Evolutionary conservation across 2,329 filamentous ascomycete species (phyloP).

Genomic region (Fusarium mundagurra): DNA sequence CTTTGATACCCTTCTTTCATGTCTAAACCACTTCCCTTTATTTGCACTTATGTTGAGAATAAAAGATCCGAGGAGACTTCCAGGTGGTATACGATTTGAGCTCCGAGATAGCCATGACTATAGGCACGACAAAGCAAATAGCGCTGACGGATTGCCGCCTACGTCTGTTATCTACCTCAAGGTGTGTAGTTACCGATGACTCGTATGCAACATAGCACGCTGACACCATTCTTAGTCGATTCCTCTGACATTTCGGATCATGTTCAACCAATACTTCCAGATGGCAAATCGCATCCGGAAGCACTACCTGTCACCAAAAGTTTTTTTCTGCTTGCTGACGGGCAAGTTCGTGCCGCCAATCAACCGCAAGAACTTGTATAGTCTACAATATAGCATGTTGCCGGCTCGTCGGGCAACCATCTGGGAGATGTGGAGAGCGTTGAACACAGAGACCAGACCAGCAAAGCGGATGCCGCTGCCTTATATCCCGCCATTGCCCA

Average conservation of each 20-base stretch:
- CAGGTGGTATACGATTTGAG: slow-evolving; percentile 89
- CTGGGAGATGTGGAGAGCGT: slow-evolving; percentile 82
- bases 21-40: slow-evolving; percentile 95
- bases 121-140: slow-evolving; percentile 52
- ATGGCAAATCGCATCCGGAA: slow-evolving; percentile 91
- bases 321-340: slow-evolving; percentile 87
- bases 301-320: slow-evolving; percentile 90
- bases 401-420: slow-evolving; percentile 84
- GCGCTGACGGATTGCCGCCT: slow-evolving; percentile 62
- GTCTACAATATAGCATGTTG: slow-evolving; percentile 97
- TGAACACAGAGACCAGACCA: slow-evolving; percentile 63
- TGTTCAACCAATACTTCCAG: slow-evolving; percentile 98
- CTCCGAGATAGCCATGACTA: slow-evolving; percentile 76
- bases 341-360: slow-evolving; percentile 96
- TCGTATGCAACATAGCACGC: neutral
- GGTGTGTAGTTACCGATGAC: slow-evolving; percentile 57
- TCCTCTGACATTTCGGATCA: slow-evolving; percentile 87
- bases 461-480: slow-evolving; percentile 55
- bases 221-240: slow-evolving; percentile 69
- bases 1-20: slow-evolving; percentile 91
- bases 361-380: slow-evolving; percentile 93
- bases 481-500: slow-evolving; percentile 47
- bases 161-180: slow-evolving; percentile 89
- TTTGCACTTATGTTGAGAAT: slow-evolving; percentile 96
- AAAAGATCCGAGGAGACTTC: slow-evolving; percentile 90